Evolutionary conservation across 164 flowering plant species (phyloP), one percentile per base, ranked within the genome.

Genomic region (Berberis thunbergii): DNA sequence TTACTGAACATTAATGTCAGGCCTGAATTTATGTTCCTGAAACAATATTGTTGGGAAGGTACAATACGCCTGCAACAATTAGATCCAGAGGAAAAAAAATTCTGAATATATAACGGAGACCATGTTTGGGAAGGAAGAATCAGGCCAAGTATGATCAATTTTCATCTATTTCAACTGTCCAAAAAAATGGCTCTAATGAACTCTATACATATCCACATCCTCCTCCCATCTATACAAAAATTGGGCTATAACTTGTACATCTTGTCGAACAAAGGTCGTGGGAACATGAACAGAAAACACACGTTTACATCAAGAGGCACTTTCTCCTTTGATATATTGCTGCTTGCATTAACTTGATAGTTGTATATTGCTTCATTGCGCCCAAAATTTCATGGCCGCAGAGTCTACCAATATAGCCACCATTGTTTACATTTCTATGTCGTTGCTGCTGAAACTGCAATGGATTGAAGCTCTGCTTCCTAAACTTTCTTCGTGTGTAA

Each of bases 171-270:
- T 6, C 54, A 7, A 52, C 4, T 10, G 1, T 52, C 54, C 10
- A 48, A 48, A 48, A 6, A 52, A 26, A 26, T 26, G 26, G 26
- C 26, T 26, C 54, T 10, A 3, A 13, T 45, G n/a, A 39, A 5
- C 8, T 40, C 42, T 46, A 26, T 45, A 46, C 10, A 46, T 2
- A 61, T 45, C 54, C 39, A 62, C 45, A 41, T 4, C 54, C 40
- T 61, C 55, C 45, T 49, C 41, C 55, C 45, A 49, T 7, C 26
- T 62, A 26, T 62, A 62, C 64, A 62, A 56, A 40, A 41, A 56
- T 7, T 1, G 6, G 49, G 43, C 6, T 13, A 40, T 41, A 13
- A n/a, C n/a, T 8, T n/a, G 54, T 38, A 61, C 44, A 12, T 11
- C 54, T 54, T 38, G 41, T 26, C 1, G 8, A 61, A 45, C 11